Conservation (phyloP, 2,329 filamentous ascomycete species). For the Colletotrichum tamarilloi region DNA sequence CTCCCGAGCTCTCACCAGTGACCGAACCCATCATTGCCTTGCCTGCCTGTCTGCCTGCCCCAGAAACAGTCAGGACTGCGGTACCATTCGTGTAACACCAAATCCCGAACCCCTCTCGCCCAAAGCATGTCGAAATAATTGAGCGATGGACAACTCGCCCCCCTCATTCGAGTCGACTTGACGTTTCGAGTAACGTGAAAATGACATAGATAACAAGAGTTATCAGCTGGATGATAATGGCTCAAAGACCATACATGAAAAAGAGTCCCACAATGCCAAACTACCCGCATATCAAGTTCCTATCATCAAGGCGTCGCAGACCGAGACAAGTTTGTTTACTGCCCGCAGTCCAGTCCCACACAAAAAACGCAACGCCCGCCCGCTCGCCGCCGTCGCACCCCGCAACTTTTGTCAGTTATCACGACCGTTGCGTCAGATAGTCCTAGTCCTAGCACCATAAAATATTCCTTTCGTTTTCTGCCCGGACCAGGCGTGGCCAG, state of each 20-base stretch:
- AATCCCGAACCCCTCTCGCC: neutral
- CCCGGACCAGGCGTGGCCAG: neutral
- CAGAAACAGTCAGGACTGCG: conserved; percentile 1
- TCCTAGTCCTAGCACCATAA: neutral
- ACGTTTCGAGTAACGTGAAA: neutral
- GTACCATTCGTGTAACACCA: conserved; percentile 6
- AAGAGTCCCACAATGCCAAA: neutral
- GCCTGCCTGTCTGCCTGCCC: neutral
- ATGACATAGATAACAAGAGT: neutral
- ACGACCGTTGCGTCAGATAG: neutral
- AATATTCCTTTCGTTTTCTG: conserved; percentile 4
- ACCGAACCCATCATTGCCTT: neutral
- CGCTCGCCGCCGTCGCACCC: neutral
- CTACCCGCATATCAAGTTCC: neutral
- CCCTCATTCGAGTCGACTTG: neutral
- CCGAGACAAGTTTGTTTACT: conserved; percentile 8
- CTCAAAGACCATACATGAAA: neutral
- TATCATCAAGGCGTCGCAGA: neutral
- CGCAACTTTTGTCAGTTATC: conserved; percentile 13
- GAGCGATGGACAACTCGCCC: neutral
- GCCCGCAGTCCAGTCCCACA: neutral
- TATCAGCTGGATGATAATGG: neutral
- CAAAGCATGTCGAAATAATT: neutral
- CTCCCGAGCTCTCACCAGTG: neutral
- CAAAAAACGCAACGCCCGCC: neutral